A percentile compares a stretch with the other conserved stretches of the same genome.
Conservation (phyloP, 768 basidiomycete species). For the Ramaria sp. region DNA sequence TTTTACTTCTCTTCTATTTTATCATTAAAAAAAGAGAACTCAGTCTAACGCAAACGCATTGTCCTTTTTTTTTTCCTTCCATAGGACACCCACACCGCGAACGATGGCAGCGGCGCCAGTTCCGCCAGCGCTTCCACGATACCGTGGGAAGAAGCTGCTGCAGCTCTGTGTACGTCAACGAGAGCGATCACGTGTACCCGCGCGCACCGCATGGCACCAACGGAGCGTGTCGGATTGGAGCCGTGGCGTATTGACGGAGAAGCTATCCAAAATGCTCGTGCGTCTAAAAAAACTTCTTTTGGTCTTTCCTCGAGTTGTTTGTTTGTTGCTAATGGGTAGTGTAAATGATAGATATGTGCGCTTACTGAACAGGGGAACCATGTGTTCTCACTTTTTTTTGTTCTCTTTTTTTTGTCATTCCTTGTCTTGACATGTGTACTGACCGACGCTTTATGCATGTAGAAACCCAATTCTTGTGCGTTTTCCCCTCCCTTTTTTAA, state of each 20-base stretch:
- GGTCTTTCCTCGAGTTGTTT: too few relatives aligned
- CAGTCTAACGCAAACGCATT: too few relatives aligned
- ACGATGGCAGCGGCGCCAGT: slow-evolving; percentile 40
- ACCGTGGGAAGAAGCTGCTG: too few relatives aligned
- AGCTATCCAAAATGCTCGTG: slow-evolving; percentile 89
- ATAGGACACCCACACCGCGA: slow-evolving; percentile 58
- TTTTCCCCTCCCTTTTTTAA: too few relatives aligned
- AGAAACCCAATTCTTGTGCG: slow-evolving; percentile 83
- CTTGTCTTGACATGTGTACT: slow-evolving; percentile 93
- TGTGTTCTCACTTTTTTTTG: slow-evolving; percentile 68
- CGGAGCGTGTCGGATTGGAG: slow-evolving; percentile 91
- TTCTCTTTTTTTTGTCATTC: slow-evolving; percentile 81
- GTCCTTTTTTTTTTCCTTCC: neutral
- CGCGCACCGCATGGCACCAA: slow-evolving; percentile 36
- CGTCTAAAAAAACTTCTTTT: too few relatives aligned
- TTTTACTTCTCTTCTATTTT: too few relatives aligned
- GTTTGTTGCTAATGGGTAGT: neutral
- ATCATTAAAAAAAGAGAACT: too few relatives aligned
- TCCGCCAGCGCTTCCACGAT: slow-evolving; percentile 54
- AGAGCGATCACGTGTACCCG: slow-evolving; percentile 31
- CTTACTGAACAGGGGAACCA: neutral
- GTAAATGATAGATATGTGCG: neutral
- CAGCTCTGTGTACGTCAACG: slow-evolving; percentile 19
- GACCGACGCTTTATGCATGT: neutral
- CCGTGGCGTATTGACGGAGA: slow-evolving; percentile 81